Base-by-base conservation (phyloP, 352 stramenopile species). In the Pythium insidiosum region DNA sequence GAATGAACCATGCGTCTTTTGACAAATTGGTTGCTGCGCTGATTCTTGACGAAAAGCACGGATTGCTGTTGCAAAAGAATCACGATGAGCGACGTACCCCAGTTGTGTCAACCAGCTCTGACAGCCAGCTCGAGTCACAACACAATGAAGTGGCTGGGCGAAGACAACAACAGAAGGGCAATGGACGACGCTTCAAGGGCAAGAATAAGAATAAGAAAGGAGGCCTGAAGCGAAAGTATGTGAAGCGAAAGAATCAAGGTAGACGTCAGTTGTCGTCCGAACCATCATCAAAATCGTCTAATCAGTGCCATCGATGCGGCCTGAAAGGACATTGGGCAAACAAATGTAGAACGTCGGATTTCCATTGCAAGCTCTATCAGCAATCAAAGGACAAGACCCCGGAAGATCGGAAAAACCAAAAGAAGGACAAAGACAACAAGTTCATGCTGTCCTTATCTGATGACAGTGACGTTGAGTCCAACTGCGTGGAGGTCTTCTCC, bases 391-490 rank as follows among this genome's bases (percentile, higher is more conserved):
- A 9, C 20, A 49, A 21, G n/a, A 25, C 24, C 36, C 15, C n/a
- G n/a, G 15, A 42, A 29, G 34, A 36, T 45, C 19, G 25, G 25
- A 6, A 45, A 45, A 25, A 29, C 22, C 11, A 47, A 34, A 15
- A 2, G 19, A 10, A n/a, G 31, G 19, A 16, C 29, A n/a, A 44
- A 33, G 34, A 29, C n/a, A 18, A 55, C 47, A 22, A 38, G 4
- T 50, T 56, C 25, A 56, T 56, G 48, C 49, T 40, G 2, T 15
- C 49, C 21, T 45, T 49, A 23, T 56, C 48, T 4, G 40, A 56
- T 21, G 48, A 56, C 25, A 50, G 48, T 23, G 40, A 45, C 3
- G 7, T 16, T 13, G 48, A 50, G 33, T n/a, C 40, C 6, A 22
- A 56, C 28, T 50, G 48, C 19, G 34, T 50, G 15, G 48, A 56